Percentiles rank a stretch among this genome's conserved stretches.
Conservation (phyloP, 805 yeast genomes). For the Wickerhamiella spandovensis region DNA sequence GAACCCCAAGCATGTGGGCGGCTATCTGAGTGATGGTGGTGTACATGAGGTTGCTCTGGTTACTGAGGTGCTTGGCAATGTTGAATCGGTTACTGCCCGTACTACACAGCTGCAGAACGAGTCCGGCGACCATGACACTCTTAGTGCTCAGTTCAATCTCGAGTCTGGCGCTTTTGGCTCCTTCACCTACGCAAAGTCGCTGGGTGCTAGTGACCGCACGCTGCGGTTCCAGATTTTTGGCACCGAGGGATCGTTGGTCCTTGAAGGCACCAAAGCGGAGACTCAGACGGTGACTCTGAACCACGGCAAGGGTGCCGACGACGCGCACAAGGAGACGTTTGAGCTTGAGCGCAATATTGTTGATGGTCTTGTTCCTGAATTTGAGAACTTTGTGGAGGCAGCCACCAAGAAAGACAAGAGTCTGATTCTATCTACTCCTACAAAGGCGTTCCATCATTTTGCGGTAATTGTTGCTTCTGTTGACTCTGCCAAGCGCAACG, state of each 20-base stretch:
- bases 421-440: conserved; percentile 48
- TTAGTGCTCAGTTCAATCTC: conserved; percentile 54
- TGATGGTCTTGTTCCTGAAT: conserved; percentile 47
- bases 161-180: conserved; percentile 61
- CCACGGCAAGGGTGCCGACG: conserved; percentile 19
- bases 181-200: conserved; percentile 75
- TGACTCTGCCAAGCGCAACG: conserved; percentile 40
- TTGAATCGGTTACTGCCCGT: conserved; percentile 56
- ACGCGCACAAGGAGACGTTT: conserved; percentile 19
- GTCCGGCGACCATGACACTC: conserved; percentile 73
- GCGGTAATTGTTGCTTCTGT: conserved; percentile 81
- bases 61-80: conserved; percentile 68
- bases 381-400: conserved; percentile 46
- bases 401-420: conserved; percentile 47
- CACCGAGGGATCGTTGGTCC: conserved; percentile 56
- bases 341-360: conserved; percentile 25
- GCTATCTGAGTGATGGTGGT: conserved; percentile 88
- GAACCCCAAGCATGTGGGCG: conserved; percentile 86
- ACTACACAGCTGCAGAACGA: conserved; percentile 64
- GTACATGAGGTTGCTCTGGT: conserved; percentile 87
- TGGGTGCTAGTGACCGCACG: conserved; percentile 67
- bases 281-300: conserved; percentile 16
- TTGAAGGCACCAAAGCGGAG: conserved; percentile 46
- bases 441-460: conserved; percentile 78
- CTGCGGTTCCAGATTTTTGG: conserved; percentile 64